Evolutionary conservation across 78 protist genomes (phyloP).

Genomic region (Mastigamoeba balamuthi): DNA sequence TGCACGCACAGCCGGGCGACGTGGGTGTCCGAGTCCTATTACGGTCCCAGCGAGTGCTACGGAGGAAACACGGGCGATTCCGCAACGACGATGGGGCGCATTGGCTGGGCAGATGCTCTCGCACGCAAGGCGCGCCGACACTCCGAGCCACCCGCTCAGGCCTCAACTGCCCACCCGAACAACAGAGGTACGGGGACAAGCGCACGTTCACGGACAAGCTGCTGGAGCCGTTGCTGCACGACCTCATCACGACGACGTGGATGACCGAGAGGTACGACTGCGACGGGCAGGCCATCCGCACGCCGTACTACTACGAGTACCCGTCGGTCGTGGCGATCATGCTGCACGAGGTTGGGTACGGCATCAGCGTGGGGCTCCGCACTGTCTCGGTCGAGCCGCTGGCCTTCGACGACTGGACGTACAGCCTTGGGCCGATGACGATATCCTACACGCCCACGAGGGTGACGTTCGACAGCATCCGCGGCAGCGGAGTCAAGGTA

Average conservation of each 20-base stretch:
- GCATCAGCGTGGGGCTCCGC: no score
- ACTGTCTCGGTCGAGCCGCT: no score
- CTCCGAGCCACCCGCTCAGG: no score
- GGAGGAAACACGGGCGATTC: conserved; percentile 20
- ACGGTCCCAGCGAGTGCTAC: not conserved
- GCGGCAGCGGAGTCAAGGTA: no score
- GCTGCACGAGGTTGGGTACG: not conserved
- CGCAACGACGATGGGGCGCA: conserved; percentile 7
- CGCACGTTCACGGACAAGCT: not conserved
- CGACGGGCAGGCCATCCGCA: not conserved
- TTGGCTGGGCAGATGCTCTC: conserved; percentile 9
- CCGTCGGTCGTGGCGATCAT: not conserved
- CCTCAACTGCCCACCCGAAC: no score
- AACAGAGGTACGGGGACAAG: no score
- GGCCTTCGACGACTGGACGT: no score
- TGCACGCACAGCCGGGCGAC: not conserved
- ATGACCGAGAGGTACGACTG: conserved; percentile 5
- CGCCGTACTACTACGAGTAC: not conserved
- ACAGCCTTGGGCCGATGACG: no score
- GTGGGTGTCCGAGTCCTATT: conserved; percentile 9
- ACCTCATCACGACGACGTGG: conserved; percentile 1
- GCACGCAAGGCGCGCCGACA: not conserved
- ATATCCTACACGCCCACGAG: no score
- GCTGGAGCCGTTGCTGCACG: conserved; percentile 5
- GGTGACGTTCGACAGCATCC: no score